A percentile compares a stretch with the other conserved stretches of the same genome.
Evolutionary conservation across 371 early-diverging fungal species (phyloP).

Genomic region (Umbelopsis sp.): DNA sequence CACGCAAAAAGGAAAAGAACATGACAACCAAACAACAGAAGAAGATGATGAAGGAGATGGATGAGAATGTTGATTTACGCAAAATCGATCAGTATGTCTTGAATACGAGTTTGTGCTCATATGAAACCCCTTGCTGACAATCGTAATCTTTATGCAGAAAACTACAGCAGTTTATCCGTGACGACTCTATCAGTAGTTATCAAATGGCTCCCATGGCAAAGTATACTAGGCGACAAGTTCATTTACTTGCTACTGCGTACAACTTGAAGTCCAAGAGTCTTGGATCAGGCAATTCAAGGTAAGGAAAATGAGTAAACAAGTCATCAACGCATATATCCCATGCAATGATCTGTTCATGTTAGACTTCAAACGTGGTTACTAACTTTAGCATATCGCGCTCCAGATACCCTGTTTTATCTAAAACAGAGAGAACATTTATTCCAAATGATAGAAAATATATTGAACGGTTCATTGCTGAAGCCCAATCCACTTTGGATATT

Average conservation of each 20-base stretch:
- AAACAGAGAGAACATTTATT: constrained; percentile 52
- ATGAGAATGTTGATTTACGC: constrained; percentile 22
- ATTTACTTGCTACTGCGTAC: constrained; percentile 55
- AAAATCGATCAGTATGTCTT: constrained; percentile 30
- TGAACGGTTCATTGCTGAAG: constrained; percentile 41
- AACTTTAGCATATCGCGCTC: constrained; percentile 20
- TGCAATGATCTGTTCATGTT: not conserved
- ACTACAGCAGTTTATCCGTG: constrained; percentile 42
- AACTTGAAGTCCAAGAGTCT: constrained; percentile 52
- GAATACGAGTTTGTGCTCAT: not conserved
- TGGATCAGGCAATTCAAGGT: constrained; percentile 47
- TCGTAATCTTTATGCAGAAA: constrained; percentile 26
- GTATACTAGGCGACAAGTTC: constrained; percentile 52
- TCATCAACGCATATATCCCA: not conserved
- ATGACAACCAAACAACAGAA: constrained; percentile 17
- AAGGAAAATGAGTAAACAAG: not conserved
- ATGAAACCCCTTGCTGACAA: not conserved
- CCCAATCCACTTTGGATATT: constrained; percentile 37
- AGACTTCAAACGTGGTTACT: not conserved
- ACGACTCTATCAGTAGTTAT: constrained; percentile 39
- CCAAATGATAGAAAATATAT: constrained; percentile 54
- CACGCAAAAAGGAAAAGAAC: constrained; percentile 21
- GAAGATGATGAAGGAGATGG: constrained; percentile 18
- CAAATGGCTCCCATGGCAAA: constrained; percentile 61
- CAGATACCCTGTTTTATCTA: constrained; percentile 49